Conservation (phyloP, 257 asterid genomes). For the Fraxinus cuspidata region DNA sequence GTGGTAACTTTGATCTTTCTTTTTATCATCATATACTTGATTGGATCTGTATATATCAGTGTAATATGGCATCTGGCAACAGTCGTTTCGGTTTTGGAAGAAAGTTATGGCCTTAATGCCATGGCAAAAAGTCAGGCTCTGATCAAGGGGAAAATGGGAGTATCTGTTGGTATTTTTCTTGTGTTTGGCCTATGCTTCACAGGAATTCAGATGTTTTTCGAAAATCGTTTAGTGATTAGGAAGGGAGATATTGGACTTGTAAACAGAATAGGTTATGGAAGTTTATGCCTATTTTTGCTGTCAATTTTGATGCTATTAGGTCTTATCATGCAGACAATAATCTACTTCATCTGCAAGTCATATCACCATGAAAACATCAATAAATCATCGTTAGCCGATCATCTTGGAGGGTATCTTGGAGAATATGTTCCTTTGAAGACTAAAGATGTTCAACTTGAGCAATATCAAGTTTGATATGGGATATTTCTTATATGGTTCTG, state of each 20-base stretch:
- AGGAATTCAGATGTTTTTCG: background rate
- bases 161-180: background rate
- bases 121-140: conserved; percentile 13
- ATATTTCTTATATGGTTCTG: background rate
- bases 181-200: background rate
- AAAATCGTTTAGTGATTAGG: background rate
- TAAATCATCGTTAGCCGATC: background rate
- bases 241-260: background rate
- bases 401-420: conserved; percentile 4
- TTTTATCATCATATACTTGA: background rate
- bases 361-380: conserved; percentile 18
- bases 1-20: background rate
- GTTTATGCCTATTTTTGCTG: background rate
- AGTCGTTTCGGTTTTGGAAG: conserved; percentile 20
- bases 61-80: conserved; percentile 19
- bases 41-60: conserved; percentile 1
- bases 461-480: background rate
- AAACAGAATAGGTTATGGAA: background rate
- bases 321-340: conserved; percentile 10
- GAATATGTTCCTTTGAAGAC: background rate
- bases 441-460: background rate
- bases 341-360: conserved; percentile 21
- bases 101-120: conserved; percentile 13
- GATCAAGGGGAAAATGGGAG: conserved; percentile 13
- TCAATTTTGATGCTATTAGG: conserved; percentile 6